Evolutionary conservation across 148 eudicot species (phyloP).

Genomic region (Vaccinium macrocarpon): DNA sequence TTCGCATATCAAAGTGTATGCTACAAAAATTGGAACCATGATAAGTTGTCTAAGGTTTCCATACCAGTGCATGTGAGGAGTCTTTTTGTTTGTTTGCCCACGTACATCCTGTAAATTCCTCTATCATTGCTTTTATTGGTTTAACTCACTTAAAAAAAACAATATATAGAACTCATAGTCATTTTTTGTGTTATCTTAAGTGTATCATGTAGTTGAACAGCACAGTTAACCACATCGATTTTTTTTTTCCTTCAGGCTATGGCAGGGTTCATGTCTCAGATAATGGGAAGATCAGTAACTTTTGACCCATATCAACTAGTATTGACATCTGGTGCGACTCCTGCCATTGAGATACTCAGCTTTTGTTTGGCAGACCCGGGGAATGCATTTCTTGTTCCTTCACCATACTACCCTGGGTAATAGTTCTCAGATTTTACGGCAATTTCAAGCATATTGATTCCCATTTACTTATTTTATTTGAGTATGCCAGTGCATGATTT

Average conservation of each 20-base stretch:
- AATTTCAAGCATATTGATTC: background rate
- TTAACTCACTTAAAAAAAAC: background rate
- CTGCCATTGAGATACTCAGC: constrained; percentile 85
- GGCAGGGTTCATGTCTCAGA: constrained; percentile 72
- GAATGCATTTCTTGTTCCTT: constrained; percentile 80
- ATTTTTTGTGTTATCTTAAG: background rate
- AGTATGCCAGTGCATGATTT: background rate
- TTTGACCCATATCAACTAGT: constrained; percentile 76
- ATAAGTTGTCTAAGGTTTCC: background rate
- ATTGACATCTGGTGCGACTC: constrained; percentile 81
- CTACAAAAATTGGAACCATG: background rate
- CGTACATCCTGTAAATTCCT: background rate
- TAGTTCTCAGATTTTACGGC: background rate
- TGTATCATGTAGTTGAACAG: background rate
- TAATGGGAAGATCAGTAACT: constrained; percentile 50
- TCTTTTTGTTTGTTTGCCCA: too few relatives aligned
- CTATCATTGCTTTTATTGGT: background rate
- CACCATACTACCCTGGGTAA: constrained; percentile 97
- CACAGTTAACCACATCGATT: background rate
- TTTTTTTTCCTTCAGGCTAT: constrained; percentile 50
- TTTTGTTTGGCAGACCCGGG: constrained; percentile 93
- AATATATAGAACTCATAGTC: background rate
- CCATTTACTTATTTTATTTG: background rate
- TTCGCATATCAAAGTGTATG: background rate
- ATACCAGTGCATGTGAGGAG: background rate